Percentiles rank a stretch among this genome's conserved stretches.
phyloP scores from a whole-genome alignment of 306 rosid species.

The Sindora glabra region DNA sequence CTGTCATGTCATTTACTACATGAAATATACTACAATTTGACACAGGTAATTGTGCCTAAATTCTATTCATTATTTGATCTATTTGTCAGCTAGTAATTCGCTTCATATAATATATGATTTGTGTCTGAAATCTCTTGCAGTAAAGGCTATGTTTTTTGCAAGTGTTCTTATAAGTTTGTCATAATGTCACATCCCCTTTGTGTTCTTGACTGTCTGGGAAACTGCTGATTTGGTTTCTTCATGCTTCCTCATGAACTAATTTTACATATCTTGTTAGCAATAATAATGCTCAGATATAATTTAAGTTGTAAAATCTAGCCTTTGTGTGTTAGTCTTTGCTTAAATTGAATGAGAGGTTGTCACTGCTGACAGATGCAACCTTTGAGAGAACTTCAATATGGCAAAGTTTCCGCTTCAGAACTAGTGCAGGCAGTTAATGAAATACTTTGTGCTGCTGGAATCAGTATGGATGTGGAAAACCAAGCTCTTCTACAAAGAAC shows the following conservation, averaged over 20 bases:
- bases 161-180: too few species aligned
- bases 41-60: too few species aligned
- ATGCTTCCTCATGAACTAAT: background rate
- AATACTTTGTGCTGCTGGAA: slow-evolving; percentile 88
- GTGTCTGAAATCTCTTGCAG: too few species aligned
- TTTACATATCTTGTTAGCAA: background rate
- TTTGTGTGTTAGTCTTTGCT: slow-evolving; percentile 23
- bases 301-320: slow-evolving; percentile 3
- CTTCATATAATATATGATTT: too few species aligned
- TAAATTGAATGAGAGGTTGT: slow-evolving; percentile 27
- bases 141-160: too few species aligned
- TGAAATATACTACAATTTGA: too few species aligned
- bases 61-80: too few species aligned
- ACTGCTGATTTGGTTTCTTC: background rate
- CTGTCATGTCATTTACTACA: too few species aligned
- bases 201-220: too few species aligned
- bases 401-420: slow-evolving; percentile 80
- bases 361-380: slow-evolving; percentile 35
- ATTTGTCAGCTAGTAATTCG: too few species aligned
- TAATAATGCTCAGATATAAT: too few species aligned
- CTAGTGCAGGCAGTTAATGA: slow-evolving; percentile 90
- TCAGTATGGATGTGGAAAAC: slow-evolving; percentile 79
- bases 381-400: slow-evolving; percentile 50
- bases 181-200: too few species aligned
- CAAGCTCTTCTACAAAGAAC: slow-evolving; percentile 73